Evolutionary conservation across 495 filamentous ascomycete species (phyloP).

Genomic region (Saxophila tyrrhenica): DNA sequence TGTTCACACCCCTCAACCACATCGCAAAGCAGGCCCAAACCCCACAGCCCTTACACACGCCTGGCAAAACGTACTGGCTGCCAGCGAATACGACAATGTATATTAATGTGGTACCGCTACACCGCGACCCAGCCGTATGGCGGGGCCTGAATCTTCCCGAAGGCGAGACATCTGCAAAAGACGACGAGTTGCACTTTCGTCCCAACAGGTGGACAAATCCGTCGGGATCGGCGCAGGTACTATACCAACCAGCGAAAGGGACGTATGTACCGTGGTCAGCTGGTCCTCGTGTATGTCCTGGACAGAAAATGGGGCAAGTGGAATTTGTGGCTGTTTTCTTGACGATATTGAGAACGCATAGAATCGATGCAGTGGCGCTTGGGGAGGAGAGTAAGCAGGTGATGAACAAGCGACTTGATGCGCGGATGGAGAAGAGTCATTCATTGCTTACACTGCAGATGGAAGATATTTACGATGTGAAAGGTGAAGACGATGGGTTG

Average conservation of each 20-base stretch:
- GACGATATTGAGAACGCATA: slow-evolving; percentile 8
- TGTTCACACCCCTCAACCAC: slow-evolving; percentile 36
- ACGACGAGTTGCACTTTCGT: slow-evolving; percentile 11
- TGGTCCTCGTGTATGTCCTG: slow-evolving; percentile 19
- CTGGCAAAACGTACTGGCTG: slow-evolving; percentile 22
- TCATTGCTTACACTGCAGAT: slow-evolving; percentile 12
- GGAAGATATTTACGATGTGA: slow-evolving; percentile 11
- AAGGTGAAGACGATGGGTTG: background rate
- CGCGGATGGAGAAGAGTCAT: slow-evolving; percentile 7
- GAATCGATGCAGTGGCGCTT: slow-evolving; percentile 13
- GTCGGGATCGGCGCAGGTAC: slow-evolving; percentile 1
- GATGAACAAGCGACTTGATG: slow-evolving; percentile 11
- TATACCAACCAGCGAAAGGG: slow-evolving; percentile 18
- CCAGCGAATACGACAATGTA: slow-evolving; percentile 25
- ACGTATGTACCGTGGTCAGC: slow-evolving; percentile 12
- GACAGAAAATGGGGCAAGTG: slow-evolving; percentile 21
- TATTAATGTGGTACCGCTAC: slow-evolving; percentile 20
- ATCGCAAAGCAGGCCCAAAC: slow-evolving; percentile 31
- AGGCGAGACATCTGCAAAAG: background rate
- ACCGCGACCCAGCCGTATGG: slow-evolving; percentile 24
- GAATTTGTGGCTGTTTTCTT: slow-evolving; percentile 19
- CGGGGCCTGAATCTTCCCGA: slow-evolving; percentile 7
- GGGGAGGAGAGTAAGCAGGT: slow-evolving; percentile 5
- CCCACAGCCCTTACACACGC: slow-evolving; percentile 21
- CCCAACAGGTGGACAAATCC: slow-evolving; percentile 4